Evolutionary conservation across 2,329 filamentous ascomycete species (phyloP), one percentile per base, ranked within the genome.

Genomic region (Fusarium poae): DNA sequence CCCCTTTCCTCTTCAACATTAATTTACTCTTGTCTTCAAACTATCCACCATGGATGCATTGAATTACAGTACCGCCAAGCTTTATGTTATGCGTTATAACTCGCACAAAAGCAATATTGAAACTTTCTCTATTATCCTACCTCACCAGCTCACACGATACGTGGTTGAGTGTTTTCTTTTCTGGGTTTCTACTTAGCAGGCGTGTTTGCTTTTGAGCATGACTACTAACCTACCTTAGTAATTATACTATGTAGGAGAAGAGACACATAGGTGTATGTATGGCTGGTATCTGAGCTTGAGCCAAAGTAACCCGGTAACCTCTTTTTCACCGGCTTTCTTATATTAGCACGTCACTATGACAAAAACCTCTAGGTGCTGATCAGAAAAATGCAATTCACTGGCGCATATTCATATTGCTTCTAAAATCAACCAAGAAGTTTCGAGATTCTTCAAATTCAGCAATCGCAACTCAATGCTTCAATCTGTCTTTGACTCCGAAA

Each of bases 401-500:
- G 13, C 27, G 13, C 18, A 20, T 20, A 30, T 43, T 16, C 9
- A 12, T 8, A 30, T 43, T 27, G 16, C 12, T 44, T 44, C 42
- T n/a, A n/a, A 43, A 27, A 29, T 8, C 11, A 20, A 20, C 43
- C n/a, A 20, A 30, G 25, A 20, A 20, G 25, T 29, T 29, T 45
- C 30, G 25, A 45, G 27, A 45, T 16, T 45, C 12, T 45, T 45
- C n/a, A 20, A 45, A 30, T 30, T 30, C 43, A 27, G 11, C 18
- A 23, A 30, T 25, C 23, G 32, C 42, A 39, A 57, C 30, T 37
- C 20, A 39, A 20, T 27, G 20, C 46, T 51, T 35, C 15, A 54
- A 44, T 40, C 42, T 21, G 11, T 57, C 37, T 27, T 13, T 57
- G 37, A 37, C 37, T 32, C 56, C 44, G 40, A 58, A 59, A 39